Percentiles rank a stretch among this genome's conserved stretches.
Evolutionary conservation across 225 moss, liverwort and hornwort species (phyloP).

Genomic region (Takakia lepidozioides): DNA sequence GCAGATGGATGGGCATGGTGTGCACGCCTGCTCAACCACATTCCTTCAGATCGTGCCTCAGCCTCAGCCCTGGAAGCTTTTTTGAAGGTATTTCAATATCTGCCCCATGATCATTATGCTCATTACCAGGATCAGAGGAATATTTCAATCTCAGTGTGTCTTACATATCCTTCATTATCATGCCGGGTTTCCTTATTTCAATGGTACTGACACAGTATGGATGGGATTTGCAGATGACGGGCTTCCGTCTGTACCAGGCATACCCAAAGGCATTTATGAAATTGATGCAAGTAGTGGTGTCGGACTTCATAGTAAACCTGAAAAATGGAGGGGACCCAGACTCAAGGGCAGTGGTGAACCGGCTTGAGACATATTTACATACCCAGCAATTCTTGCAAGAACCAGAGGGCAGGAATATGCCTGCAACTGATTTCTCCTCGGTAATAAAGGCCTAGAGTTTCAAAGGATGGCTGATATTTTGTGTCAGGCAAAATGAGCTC

Average conservation of each 20-base stretch:
- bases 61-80: slow-evolving; percentile 82
- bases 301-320: slow-evolving; percentile 43
- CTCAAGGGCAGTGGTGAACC: slow-evolving; percentile 61
- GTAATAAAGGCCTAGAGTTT: slow-evolving; percentile 37
- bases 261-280: slow-evolving; percentile 55
- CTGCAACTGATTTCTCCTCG: slow-evolving; percentile 52
- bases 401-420: slow-evolving; percentile 86
- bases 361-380: slow-evolving; percentile 87
- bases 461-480: no score
- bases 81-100: slow-evolving; percentile 62
- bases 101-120: background rate
- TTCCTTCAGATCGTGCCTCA: slow-evolving; percentile 66
- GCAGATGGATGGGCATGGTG: slow-evolving; percentile 85
- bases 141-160: background rate
- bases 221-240: slow-evolving; percentile 25
- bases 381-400: slow-evolving; percentile 50
- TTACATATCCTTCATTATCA: background rate
- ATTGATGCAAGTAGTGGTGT: slow-evolving; percentile 51
- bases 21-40: slow-evolving; percentile 63
- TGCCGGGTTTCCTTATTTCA: background rate
- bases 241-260: slow-evolving; percentile 42
- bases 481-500: no score
- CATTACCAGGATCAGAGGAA: background rate
- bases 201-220: background rate
- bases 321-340: slow-evolving; percentile 74